Evolutionary conservation across 176 grass and related monocot genomes (phyloP).

Genomic region (Aegilops tauschii): DNA sequence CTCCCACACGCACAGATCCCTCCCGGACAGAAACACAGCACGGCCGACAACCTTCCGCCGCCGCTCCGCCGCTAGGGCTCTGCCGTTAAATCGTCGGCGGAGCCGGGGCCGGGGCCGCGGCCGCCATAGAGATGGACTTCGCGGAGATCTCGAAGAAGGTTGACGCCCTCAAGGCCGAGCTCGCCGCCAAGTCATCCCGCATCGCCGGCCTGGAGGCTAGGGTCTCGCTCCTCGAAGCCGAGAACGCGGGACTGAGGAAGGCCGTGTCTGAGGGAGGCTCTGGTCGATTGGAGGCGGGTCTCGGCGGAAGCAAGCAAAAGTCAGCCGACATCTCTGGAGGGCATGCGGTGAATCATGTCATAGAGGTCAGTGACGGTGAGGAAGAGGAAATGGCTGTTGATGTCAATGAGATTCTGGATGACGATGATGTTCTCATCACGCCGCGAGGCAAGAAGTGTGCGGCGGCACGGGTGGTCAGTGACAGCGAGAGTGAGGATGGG

Average conservation of each 20-base stretch:
- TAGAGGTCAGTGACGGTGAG: constrained; percentile 35
- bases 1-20: no score
- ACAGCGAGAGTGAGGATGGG: constrained; percentile 12
- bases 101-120: background rate
- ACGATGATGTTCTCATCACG: background rate
- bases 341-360: background rate
- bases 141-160: background rate
- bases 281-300: constrained; percentile 10
- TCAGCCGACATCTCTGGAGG: no score
- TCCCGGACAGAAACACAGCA: no score
- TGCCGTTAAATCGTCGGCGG: background rate
- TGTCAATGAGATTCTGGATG: background rate
- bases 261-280: background rate
- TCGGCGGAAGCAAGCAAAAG: background rate
- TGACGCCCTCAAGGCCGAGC: constrained; percentile 26
- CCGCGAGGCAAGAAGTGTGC: background rate
- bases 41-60: no score
- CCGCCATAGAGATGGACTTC: background rate
- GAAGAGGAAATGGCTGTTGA: constrained; percentile 8
- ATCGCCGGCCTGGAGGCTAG: constrained; percentile 42
- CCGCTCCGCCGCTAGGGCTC: no score
- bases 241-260: constrained; percentile 35
- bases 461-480: background rate
- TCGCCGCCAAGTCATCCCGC: constrained; percentile 19
- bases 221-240: constrained; percentile 41